A percentile compares a stretch with the other conserved stretches of the same genome.
phyloP scores from a whole-genome alignment of 2,329 filamentous ascomycete species.

The Aspergillus bombycis region DNA sequence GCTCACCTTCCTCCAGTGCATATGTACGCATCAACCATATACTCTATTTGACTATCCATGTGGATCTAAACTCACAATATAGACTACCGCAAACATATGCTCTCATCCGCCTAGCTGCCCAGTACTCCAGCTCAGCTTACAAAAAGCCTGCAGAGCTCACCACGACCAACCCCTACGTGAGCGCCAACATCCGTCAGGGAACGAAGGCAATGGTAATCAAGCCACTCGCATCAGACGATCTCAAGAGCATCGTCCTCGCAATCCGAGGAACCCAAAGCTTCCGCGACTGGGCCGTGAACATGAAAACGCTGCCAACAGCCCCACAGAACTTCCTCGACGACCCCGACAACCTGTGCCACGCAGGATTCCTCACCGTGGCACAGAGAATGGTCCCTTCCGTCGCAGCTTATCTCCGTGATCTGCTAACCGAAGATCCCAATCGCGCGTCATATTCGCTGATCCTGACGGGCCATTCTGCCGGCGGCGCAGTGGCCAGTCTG shows the following conservation, averaged over 20 bases:
- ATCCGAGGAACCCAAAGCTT: slow-evolving; percentile 80
- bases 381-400: slow-evolving; percentile 74
- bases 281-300: slow-evolving; percentile 85
- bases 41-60: neutral
- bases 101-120: slow-evolving; percentile 75
- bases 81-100: slow-evolving; percentile 76
- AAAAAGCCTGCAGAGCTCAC: neutral
- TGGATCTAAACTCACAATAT: neutral
- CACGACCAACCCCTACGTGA: slow-evolving; percentile 56
- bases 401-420: slow-evolving; percentile 67
- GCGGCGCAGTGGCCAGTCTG: slow-evolving; percentile 78
- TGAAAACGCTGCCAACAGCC: slow-evolving; percentile 68
- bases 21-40: slow-evolving; percentile 54
- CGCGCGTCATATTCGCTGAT: slow-evolving; percentile 70
- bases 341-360: slow-evolving; percentile 73
- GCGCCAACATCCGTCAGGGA: slow-evolving; percentile 71
- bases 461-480: slow-evolving; percentile 84
- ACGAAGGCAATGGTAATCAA: slow-evolving; percentile 87
- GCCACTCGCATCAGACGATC: slow-evolving; percentile 75
- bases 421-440: slow-evolving; percentile 72
- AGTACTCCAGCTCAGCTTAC: slow-evolving; percentile 77
- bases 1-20: slow-evolving; percentile 67
- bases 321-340: slow-evolving; percentile 77
- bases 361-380: slow-evolving; percentile 77
- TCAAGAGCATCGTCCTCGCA: slow-evolving; percentile 79